A percentile compares a stretch with the other conserved stretches of the same genome.
phyloP scores from a whole-genome alignment of 129 eudicot species.

The Daucus carota region DNA sequence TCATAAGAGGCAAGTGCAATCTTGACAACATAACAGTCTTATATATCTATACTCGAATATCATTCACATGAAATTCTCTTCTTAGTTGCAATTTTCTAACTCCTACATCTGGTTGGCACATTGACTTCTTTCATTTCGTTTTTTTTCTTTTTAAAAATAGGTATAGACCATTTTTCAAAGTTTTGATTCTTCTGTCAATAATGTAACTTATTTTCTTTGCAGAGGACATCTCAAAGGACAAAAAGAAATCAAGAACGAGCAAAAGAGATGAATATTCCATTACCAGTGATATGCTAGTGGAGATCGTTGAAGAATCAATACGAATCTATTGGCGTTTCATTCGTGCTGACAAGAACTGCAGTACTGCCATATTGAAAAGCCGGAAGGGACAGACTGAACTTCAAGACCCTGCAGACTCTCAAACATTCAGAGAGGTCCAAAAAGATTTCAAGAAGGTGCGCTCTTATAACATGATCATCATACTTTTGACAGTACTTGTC shows the following conservation, averaged over 20 bases:
- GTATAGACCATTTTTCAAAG: not conserved
- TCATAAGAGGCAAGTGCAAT: constrained; percentile 59
- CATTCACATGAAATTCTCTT: not conserved
- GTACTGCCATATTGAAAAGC: constrained; percentile 15
- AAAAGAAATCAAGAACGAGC: not conserved
- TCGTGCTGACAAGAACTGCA: constrained; percentile 64
- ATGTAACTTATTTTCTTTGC: not conserved
- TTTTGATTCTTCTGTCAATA: not conserved
- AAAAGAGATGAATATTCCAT: constrained; percentile 36
- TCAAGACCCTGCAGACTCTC: constrained; percentile 50
- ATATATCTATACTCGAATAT: not conserved
- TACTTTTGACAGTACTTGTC: not conserved
- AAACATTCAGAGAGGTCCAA: constrained; percentile 42
- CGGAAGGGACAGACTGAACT: constrained; percentile 38
- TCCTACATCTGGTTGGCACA: not conserved
- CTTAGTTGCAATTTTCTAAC: not conserved
- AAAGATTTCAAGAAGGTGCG: constrained; percentile 69
- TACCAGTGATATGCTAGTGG: constrained; percentile 65
- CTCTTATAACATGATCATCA: not conserved
- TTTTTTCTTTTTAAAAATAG: not conserved
- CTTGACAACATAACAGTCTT: not conserved
- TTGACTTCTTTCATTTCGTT: not conserved
- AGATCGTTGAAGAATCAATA: constrained; percentile 81
- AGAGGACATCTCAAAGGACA: constrained; percentile 9
- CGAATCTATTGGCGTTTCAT: constrained; percentile 77